Conservation (phyloP, 805 yeast genomes). For the Myxozyma geophila region DNA sequence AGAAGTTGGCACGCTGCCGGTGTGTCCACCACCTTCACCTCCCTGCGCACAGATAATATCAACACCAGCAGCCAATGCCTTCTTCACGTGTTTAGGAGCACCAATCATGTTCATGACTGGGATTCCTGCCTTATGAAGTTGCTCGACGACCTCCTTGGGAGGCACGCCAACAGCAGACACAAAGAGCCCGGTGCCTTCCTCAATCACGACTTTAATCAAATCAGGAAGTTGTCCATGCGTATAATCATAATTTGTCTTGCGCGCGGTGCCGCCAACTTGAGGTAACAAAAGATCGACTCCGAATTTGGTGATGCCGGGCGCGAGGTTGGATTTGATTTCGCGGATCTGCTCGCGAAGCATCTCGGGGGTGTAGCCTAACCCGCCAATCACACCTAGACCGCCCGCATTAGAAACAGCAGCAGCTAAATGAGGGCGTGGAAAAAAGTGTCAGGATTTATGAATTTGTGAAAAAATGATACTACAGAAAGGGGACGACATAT, state of each 20-base stretch:
- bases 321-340: constrained; percentile 35
- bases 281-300: constrained; percentile 41
- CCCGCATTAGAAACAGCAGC: constrained; percentile 43
- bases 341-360: constrained; percentile 39
- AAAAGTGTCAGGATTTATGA: background rate
- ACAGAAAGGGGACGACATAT: constrained; percentile 18
- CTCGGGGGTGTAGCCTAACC: constrained; percentile 38
- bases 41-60: constrained; percentile 41
- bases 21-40: constrained; percentile 43
- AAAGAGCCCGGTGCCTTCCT: constrained; percentile 37
- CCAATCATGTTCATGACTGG: constrained; percentile 42
- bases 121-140: constrained; percentile 38
- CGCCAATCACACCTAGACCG: constrained; percentile 42
- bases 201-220: constrained; percentile 38
- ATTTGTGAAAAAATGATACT: background rate
- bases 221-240: constrained; percentile 38
- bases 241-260: constrained; percentile 41
- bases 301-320: constrained; percentile 38
- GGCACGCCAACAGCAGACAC: constrained; percentile 42
- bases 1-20: constrained; percentile 38
- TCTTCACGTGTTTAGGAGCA: constrained; percentile 38
- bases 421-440: constrained; percentile 39
- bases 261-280: constrained; percentile 41
- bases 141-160: constrained; percentile 38
- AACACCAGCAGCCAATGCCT: constrained; percentile 39